Conservation (phyloP, 768 basidiomycete species). For the Cyathus striatus region DNA sequence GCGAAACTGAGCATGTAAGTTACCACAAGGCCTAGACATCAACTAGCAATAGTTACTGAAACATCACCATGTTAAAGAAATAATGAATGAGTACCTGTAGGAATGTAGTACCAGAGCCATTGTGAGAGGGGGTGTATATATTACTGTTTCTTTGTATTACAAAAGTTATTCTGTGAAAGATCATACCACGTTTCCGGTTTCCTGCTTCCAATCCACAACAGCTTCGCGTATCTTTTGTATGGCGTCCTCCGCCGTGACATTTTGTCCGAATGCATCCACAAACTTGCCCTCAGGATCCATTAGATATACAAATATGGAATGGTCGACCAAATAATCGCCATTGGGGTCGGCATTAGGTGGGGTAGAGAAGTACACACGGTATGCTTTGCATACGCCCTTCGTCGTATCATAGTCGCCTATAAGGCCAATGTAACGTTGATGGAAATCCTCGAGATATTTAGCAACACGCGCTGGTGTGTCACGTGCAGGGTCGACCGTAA, state of each 20-base stretch:
- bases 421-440: constrained; percentile 84
- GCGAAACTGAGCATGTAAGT: too few relatives aligned
- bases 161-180: neutral
- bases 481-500: constrained; percentile 94
- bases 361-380: constrained; percentile 98
- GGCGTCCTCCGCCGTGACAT: constrained; percentile 63
- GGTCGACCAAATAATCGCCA: constrained; percentile 97
- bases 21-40: too few relatives aligned
- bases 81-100: too few relatives aligned
- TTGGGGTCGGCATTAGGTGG: constrained; percentile 80
- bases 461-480: constrained; percentile 63
- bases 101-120: neutral
- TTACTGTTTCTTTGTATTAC: neutral
- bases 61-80: too few relatives aligned
- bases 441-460: constrained; percentile 79
- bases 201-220: constrained; percentile 35
- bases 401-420: constrained; percentile 78
- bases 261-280: constrained; percentile 95
- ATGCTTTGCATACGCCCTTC: constrained; percentile 89
- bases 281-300: constrained; percentile 96
- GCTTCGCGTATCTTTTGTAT: constrained; percentile 52
- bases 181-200: constrained; percentile 29
- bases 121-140: neutral
- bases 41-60: too few relatives aligned
- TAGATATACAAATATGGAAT: constrained; percentile 95